These are phyloP conservation scores for Rhododendron kiyosumense DNA, from an alignment of 148 eudicot genomes.

Conservation along the genomic window DNA sequence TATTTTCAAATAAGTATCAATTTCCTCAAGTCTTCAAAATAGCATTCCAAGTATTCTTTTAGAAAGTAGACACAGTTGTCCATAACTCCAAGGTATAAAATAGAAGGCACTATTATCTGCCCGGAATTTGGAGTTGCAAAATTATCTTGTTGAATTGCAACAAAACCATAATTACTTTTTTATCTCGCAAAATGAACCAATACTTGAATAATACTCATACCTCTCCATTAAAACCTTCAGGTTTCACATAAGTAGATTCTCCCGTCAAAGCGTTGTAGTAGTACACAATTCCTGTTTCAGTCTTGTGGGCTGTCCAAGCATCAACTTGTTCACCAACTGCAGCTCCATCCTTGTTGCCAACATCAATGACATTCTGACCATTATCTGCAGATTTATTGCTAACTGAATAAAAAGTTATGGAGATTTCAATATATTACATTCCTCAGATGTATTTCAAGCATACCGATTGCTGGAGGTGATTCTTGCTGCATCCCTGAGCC, in stretches of 20 bases:
- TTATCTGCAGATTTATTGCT: slow-evolving; percentile 33
- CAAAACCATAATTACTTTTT: background rate
- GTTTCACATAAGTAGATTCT: slow-evolving; percentile 89
- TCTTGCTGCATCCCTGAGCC: slow-evolving; percentile 45
- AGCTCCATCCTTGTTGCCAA: slow-evolving; percentile 26
- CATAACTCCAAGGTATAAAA: background rate
- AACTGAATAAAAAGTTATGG: background rate
- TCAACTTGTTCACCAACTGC: slow-evolving; percentile 40
- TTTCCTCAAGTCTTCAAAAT: background rate
- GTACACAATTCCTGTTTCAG: slow-evolving; percentile 78
- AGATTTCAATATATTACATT: background rate
- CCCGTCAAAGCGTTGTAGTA: slow-evolving; percentile 85
- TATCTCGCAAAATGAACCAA: background rate
- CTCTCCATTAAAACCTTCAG: slow-evolving; percentile 78
- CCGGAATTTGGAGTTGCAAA: background rate
- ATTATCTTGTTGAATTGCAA: background rate
- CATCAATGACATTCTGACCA: slow-evolving; percentile 31
- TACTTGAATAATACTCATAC: slow-evolving; percentile 29
- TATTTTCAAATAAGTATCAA: background rate
- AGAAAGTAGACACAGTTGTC: background rate
- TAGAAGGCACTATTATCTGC: background rate
- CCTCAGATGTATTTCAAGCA: slow-evolving; percentile 9
- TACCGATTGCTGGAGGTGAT: slow-evolving; percentile 80
- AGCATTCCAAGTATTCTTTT: background rate
- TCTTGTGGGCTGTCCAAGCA: slow-evolving; percentile 92